Conservation (phyloP, 2,329 filamentous ascomycete genomes). For the Ascochyta viciae-villosae region DNA sequence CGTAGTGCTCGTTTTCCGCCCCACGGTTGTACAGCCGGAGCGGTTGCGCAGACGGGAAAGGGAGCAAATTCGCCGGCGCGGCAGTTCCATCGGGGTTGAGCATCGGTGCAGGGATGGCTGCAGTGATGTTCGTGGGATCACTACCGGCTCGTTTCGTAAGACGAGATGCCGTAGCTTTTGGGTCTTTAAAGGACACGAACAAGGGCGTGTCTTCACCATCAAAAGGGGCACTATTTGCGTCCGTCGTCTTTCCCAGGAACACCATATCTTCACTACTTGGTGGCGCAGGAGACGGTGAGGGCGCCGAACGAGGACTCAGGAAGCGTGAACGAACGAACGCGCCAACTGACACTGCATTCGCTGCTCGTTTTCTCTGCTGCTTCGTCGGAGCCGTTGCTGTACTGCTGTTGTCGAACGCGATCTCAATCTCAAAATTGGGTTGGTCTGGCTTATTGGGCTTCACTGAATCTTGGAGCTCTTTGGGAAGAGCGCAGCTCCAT, state of each 20-base stretch:
- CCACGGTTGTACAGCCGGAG: slow-evolving; percentile 86
- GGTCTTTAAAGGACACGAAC: slow-evolving; percentile 75
- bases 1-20: slow-evolving; percentile 82
- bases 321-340: slow-evolving; percentile 43
- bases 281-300: slow-evolving; percentile 61
- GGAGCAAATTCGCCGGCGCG: slow-evolving; percentile 74
- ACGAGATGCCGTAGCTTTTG: slow-evolving; percentile 34
- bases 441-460: slow-evolving; percentile 70
- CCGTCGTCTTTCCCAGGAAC: slow-evolving; percentile 87
- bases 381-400: slow-evolving; percentile 41
- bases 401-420: slow-evolving; percentile 66
- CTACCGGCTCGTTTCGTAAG: slow-evolving; percentile 47
- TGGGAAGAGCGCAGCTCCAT: slow-evolving; percentile 87
- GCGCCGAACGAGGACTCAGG: slow-evolving; percentile 36
- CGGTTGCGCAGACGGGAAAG: slow-evolving; percentile 73
- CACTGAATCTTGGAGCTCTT: slow-evolving; percentile 73
- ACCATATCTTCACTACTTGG: slow-evolving; percentile 73
- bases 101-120: slow-evolving; percentile 68
- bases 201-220: slow-evolving; percentile 88
- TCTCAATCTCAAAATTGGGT: slow-evolving; percentile 81
- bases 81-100: slow-evolving; percentile 74
- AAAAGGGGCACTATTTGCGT: slow-evolving; percentile 73
- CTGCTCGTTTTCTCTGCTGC: slow-evolving; percentile 61
- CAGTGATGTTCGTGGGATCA: slow-evolving; percentile 53
- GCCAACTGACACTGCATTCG: slow-evolving; percentile 59